Evolutionary conservation across 495 filamentous ascomycete genomes (phyloP), one percentile per base, ranked within the genome.

Genomic region (Penicillium simplicissimum): DNA sequence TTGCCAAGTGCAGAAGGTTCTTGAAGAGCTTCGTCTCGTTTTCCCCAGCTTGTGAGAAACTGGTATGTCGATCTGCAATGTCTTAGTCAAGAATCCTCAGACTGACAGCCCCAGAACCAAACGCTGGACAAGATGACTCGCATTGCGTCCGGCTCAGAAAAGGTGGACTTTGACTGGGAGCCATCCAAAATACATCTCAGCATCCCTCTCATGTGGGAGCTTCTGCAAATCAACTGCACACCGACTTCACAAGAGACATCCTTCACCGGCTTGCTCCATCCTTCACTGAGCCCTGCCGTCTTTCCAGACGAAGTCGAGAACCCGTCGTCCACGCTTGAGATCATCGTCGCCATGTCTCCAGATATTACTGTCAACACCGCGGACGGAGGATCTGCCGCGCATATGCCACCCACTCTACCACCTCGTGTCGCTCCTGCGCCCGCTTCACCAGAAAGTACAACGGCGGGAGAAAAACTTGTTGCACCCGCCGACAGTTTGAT

Each of bases 161-260:
- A 70, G 17, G 67, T 79, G 19, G 74, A 79, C 37, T 70, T 76
- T 54, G 75, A 79, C 42, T 81, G 78, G 78, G 74, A 75, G 31
- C 77, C 78, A 1, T 75, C 74, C 25, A 79, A 78, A 42, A 79
- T 81, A 28, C 73, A 79, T 63, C 74, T 80, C n/a, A 81, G 75
- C 48, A 76, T 81, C 15, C 76, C 78, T n/a, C 51, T 81, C n/a
- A 81, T 81, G 78, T 81, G 78, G 78, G 77, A 79, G 35, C 66
- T 78, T 19, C 70, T 81, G 9, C 76, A 79, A 55, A 67, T 81
- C 57, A 79, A 76, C 57, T 73, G 68, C 35, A 68, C 66, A 14
- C 63, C 70, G 13, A 61, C 65, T 10, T 55, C 59, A 10, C 70
- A 68, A 17, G 65, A 71, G 47, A 71, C 63, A n/a, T 63, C 74